A percentile compares a stretch with the other conserved stretches of the same genome.
Conservation (phyloP, 768 basidiomycete genomes). For the Rhodotorula diobovata region DNA sequence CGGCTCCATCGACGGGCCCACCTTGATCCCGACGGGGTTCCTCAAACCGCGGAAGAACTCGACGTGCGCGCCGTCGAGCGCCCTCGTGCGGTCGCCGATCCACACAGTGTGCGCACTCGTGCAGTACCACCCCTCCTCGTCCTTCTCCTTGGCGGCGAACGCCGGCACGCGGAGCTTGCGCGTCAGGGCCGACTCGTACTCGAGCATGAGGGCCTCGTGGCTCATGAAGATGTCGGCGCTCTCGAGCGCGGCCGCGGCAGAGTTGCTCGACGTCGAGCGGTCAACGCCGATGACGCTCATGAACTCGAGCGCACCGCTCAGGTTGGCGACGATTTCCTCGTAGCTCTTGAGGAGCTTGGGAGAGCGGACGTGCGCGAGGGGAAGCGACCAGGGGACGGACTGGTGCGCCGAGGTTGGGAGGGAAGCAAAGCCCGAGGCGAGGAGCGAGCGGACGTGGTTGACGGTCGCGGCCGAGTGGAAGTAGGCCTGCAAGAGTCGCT, state of each 20-base stretch:
- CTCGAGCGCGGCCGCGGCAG: slow-evolving; percentile 64
- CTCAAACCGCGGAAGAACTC: slow-evolving; percentile 86
- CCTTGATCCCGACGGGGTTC: slow-evolving; percentile 93
- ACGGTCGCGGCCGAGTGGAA: slow-evolving; percentile 91
- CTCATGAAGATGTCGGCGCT: slow-evolving; percentile 93
- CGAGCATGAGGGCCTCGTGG: slow-evolving; percentile 67
- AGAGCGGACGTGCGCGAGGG: slow-evolving; percentile 88
- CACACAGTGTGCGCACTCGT: slow-evolving; percentile 61
- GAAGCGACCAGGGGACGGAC: slow-evolving; percentile 51
- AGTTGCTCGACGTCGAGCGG: slow-evolving; percentile 34
- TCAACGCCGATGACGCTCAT: slow-evolving; percentile 79
- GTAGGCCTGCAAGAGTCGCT: slow-evolving; percentile 87
- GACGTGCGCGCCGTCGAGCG: slow-evolving; percentile 85
- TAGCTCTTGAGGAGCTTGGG: slow-evolving; percentile 68
- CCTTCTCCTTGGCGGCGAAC: slow-evolving; percentile 12
- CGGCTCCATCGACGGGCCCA: slow-evolving; percentile 76
- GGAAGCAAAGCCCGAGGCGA: slow-evolving; percentile 80
- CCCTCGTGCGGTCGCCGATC: slow-evolving; percentile 94
- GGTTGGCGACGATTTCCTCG: slow-evolving; percentile 72
- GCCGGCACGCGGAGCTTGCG: slow-evolving; percentile 48
- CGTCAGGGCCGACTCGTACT: slow-evolving; percentile 88
- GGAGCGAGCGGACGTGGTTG: slow-evolving; percentile 81
- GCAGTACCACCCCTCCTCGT: slow-evolving; percentile 32
- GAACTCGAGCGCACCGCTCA: slow-evolving; percentile 90
- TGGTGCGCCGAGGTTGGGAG: slow-evolving; percentile 53